Base-by-base conservation (phyloP, 1,284 basidiomycete genomes). In the Cutaneotrichosporon sp. region DNA sequence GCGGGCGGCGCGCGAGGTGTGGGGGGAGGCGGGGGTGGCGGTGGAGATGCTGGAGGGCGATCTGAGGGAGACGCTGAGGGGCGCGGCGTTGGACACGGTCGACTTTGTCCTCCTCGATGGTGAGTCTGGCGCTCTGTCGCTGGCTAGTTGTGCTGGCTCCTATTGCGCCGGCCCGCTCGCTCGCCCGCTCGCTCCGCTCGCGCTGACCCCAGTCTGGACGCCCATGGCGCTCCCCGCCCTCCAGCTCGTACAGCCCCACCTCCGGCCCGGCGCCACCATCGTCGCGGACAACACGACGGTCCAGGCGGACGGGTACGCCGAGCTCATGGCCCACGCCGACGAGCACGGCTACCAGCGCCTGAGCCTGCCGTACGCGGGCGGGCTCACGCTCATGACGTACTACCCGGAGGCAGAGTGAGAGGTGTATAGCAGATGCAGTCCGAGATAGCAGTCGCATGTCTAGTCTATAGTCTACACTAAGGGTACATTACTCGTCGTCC, bases 211-310 rank as follows among this genome's bases (percentile, higher is more conserved):
- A 72, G 72, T 73, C 42, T 73, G 72, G 72, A 62, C 69, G 2
- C 69, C 68, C 1, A 60, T 71, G 56, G 66, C 71, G 10, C 59
- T 72, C 18, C 70, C 69, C 2, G 63, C 68, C 1, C 64, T 71
- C 22, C 56, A 66, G 51, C 43, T 68, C 16, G 54, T 67, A 27
- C 59, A 71, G 53, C 63, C 71, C 1, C 58, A 62, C 54, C 46
- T 74, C 11, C 57, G 67, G 27, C 62, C 66, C 16, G 70, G 69
- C 13, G 60, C 70, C 3, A 54, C 63, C 20, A 59, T 71, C 31
- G 42, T 69, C n/a, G 62, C 47, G 2, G 68, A 71, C 58, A 69
- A 68, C 58, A 60, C 62, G 5, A 60, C 54, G 50, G 47, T 46
- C 18, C 57, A 65, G 16, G 65, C 62, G 6, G 53, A 34, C 29